phyloP scores from a whole-genome alignment of 1,284 basidiomycete genomes.

The Inonotus hispidus region DNA sequence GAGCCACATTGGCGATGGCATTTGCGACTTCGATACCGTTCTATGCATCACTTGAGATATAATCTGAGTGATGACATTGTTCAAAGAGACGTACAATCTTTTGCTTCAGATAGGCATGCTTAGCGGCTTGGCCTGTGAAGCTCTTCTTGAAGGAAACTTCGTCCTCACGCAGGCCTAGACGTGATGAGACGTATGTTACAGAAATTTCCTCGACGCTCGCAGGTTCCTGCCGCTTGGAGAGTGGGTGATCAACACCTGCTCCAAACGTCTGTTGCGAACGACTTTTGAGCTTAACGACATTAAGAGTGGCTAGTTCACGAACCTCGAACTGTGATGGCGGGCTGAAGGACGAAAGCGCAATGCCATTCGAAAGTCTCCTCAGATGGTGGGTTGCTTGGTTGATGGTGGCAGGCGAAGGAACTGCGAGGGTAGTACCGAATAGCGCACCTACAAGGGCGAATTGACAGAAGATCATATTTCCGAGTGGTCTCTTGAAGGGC shows the following conservation, averaged over 20 bases:
- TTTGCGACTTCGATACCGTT: conserved; percentile 42
- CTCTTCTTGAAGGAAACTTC: conserved; percentile 32
- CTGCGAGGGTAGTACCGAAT: neutral
- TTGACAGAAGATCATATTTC: neutral
- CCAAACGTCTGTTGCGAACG: neutral
- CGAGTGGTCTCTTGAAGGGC: neutral
- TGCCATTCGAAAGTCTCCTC: neutral
- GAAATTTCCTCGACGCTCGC: conserved; percentile 29
- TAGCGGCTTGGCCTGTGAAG: conserved; percentile 27
- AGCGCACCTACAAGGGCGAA: neutral
- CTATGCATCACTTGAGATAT: conserved; percentile 23
- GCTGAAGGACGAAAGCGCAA: neutral
- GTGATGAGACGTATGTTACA: conserved; percentile 31
- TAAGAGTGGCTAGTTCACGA: neutral
- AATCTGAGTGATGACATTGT: neutral
- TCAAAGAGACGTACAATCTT: conserved; percentile 31
- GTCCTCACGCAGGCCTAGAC: conserved; percentile 27
- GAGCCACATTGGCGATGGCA: conserved; percentile 44
- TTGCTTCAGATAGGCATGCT: conserved; percentile 38
- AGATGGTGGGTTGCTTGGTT: conserved; percentile 1
- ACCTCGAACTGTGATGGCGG: conserved; percentile 6
- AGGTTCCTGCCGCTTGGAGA: conserved; percentile 28
- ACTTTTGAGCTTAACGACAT: neutral
- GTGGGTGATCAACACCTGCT: conserved; percentile 31
- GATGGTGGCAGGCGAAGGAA: neutral